phyloP scores from a whole-genome alignment of 2,329 filamentous ascomycete species.

The Aspergillus pseudoterreus region DNA sequence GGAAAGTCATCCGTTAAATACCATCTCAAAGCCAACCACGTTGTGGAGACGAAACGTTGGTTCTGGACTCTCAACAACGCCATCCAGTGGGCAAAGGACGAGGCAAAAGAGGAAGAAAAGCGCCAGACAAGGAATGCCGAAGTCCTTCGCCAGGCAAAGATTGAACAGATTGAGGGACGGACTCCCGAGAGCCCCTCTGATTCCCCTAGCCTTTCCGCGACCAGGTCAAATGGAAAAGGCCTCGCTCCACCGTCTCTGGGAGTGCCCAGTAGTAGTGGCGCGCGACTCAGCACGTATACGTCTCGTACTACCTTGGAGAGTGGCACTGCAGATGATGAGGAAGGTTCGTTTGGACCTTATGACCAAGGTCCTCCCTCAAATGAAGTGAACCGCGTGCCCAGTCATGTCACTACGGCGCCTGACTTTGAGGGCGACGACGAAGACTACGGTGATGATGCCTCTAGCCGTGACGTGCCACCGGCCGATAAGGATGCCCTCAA shows the following conservation, averaged over 20 bases:
- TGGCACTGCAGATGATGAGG: constrained; percentile 51
- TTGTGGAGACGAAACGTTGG: constrained; percentile 97
- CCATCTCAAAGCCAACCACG: constrained; percentile 93
- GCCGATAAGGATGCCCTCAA: constrained; percentile 90
- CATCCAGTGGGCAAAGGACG: constrained; percentile 97
- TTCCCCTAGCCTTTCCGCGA: constrained; percentile 22
- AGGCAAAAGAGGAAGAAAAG: constrained; percentile 83
- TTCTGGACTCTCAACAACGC: constrained; percentile 99
- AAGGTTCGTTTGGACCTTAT: constrained; percentile 51
- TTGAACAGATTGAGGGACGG: constrained; percentile 61
- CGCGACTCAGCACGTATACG: constrained; percentile 48
- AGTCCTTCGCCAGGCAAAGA: constrained; percentile 72
- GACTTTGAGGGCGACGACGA: constrained; percentile 67
- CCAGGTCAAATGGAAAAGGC: constrained; percentile 34
- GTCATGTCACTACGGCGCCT: constrained; percentile 47
- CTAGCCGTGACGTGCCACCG: constrained; percentile 68
- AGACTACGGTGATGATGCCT: constrained; percentile 76
- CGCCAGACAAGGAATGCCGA: constrained; percentile 72
- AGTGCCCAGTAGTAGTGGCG: constrained; percentile 36
- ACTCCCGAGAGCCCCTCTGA: constrained; percentile 45
- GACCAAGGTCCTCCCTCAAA: constrained; percentile 52
- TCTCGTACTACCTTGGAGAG: constrained; percentile 48
- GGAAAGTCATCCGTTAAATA: constrained; percentile 99
- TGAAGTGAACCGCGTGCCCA: constrained; percentile 48
- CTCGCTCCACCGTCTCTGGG: constrained; percentile 34